phyloP scores from a whole-genome alignment of 1,284 basidiomycete species.

The Cerrena zonata region DNA sequence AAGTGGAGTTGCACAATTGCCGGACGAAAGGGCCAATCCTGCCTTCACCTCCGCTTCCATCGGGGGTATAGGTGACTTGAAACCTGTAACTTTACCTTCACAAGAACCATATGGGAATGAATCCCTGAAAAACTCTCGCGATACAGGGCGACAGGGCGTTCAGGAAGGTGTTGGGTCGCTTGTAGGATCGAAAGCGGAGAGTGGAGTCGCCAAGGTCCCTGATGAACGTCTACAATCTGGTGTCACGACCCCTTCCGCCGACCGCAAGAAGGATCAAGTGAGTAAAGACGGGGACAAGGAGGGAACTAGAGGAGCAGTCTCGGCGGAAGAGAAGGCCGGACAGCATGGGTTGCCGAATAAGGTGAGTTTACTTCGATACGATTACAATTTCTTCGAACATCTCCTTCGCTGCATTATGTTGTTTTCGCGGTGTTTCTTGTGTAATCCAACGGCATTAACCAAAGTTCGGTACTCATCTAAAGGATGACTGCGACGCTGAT shows the following conservation, averaged over 20 bases:
- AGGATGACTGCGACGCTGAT: too few species aligned
- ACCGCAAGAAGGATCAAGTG: too few species aligned
- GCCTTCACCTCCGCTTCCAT: background rate
- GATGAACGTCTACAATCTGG: slow-evolving; percentile 15
- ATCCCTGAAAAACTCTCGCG: background rate
- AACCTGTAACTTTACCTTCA: background rate
- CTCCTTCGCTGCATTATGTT: background rate
- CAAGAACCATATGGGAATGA: slow-evolving; percentile 1
- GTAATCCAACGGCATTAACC: background rate
- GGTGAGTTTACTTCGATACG: slow-evolving; percentile 14
- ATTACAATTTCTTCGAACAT: too few species aligned
- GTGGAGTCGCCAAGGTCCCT: slow-evolving; percentile 24
- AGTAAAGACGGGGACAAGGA: too few species aligned
- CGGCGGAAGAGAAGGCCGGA: slow-evolving; percentile 5
- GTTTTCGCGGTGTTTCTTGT: background rate
- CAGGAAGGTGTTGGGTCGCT: slow-evolving; percentile 23
- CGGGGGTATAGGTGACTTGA: too few species aligned
- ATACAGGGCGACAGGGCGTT: background rate
- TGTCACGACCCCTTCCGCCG: too few species aligned
- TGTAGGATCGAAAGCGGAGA: slow-evolving; percentile 22
- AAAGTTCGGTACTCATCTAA: too few species aligned
- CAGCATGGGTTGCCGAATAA: slow-evolving; percentile 14
- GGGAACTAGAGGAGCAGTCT: too few species aligned
- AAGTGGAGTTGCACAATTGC: slow-evolving; percentile 34
- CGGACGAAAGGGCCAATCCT: slow-evolving; percentile 27